phyloP scores from a whole-genome alignment of 2,329 filamentous ascomycete species.

The Lecanicillium sp. region DNA sequence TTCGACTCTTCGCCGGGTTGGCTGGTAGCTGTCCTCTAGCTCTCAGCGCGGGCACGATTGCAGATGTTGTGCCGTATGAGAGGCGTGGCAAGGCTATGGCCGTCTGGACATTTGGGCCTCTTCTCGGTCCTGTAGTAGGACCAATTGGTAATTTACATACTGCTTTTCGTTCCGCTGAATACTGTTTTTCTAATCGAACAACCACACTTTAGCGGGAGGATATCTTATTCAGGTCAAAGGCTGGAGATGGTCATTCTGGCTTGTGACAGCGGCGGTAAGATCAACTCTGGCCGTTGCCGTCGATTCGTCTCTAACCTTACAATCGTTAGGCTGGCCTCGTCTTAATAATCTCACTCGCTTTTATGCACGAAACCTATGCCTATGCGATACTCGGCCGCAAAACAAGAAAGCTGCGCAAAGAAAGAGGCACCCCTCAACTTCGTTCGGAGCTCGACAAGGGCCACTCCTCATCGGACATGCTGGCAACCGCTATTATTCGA shows the following conservation, averaged over 20 bases:
- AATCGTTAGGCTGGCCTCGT: constrained; percentile 21
- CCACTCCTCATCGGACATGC: constrained; percentile 18
- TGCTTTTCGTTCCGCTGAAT: neutral
- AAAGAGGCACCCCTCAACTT: constrained; percentile 24
- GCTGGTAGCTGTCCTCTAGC: constrained; percentile 46
- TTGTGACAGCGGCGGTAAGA: constrained; percentile 45
- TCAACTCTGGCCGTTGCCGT: too few species aligned
- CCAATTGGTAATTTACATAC: constrained; percentile 19
- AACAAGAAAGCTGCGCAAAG: constrained; percentile 24
- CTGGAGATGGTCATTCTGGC: constrained; percentile 59
- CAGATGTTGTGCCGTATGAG: constrained; percentile 24
- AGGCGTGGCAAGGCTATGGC: constrained; percentile 36
- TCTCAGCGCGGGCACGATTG: constrained; percentile 43
- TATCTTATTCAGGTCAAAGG: constrained; percentile 52
- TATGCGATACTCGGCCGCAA: constrained; percentile 29
- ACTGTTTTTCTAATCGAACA: neutral
- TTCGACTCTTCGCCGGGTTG: constrained; percentile 44
- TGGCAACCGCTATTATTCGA: constrained; percentile 29
- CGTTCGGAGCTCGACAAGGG: constrained; percentile 41
- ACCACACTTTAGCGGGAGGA: constrained; percentile 30
- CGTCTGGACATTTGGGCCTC: constrained; percentile 48
- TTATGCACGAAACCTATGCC: constrained; percentile 29
- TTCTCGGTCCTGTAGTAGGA: constrained; percentile 27
- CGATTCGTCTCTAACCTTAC: neutral
- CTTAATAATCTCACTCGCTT: constrained; percentile 20